Evolutionary conservation across 2,329 filamentous ascomycete species (phyloP), one percentile per base, ranked within the genome.

Genomic region (Neonectria neomacrospora): DNA sequence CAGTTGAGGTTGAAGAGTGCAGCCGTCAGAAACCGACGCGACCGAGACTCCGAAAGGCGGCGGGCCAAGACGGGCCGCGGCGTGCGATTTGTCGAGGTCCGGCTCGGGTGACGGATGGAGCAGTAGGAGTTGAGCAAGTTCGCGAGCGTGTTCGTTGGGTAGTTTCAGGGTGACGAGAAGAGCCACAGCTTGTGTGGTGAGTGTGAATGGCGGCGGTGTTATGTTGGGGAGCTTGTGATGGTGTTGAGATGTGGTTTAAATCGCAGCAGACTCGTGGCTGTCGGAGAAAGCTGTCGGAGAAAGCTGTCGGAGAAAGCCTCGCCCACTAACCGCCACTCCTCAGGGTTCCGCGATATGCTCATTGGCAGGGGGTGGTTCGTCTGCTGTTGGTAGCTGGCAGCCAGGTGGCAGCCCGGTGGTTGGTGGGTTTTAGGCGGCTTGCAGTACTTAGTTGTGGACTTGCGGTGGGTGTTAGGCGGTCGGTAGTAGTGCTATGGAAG

Each of bases 201-300:
- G 32, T 12, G 54, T 48, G 50, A 37, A 11, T 44, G 30, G 52
- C 34, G 37, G 20, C 32, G 23, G 45, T 18, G 37, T 41, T 20
- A 16, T n/a, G 61, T 32, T 44, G 53, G 26, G 28, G 30, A 39
- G 30, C 53, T 41, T 16, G 57, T 42, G 34, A 44, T 61, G 63
- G 59, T 69, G 70, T 67, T 71, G 70, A 72, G 70, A 71, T 65
- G 70, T 72, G 68, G 70, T 71, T 67, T 65, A 63, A 71, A 58
- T 54, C 50, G 23, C 28, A 42, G 50, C 60, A 66, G 61, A 18
- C 9, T 11, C 37, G 37, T 41, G 37, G 37, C 37, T 68, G 47
- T 64, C 57, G 42, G 45, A 47, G 52, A 47, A 61, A 64, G 55
- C 44, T 54, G 56, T 61, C 28, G 50, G 18, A 64, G 65, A 66